These are phyloP conservation scores for Lindgomyces ingoldianus DNA, from an alignment of 495 filamentous ascomycete genomes.

Conservation along the genomic window DNA sequence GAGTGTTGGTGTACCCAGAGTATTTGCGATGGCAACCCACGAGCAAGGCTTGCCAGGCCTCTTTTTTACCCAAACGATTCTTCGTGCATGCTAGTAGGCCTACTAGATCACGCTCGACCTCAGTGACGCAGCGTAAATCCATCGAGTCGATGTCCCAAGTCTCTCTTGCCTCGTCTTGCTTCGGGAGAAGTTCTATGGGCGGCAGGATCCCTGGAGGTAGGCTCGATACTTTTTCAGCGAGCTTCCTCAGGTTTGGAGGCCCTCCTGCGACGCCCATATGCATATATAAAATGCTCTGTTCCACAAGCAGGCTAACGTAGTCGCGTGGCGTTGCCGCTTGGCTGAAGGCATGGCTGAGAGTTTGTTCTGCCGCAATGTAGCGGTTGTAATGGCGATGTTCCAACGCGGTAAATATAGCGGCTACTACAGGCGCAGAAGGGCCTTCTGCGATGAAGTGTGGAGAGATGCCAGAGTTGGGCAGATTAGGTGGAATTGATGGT, in stretches of 20 bases:
- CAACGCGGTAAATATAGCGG: neutral
- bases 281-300: neutral
- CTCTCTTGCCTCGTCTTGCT: neutral
- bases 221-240: neutral
- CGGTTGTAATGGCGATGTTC: neutral
- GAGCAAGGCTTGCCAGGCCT: neutral
- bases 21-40: neutral
- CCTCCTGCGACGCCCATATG: neutral
- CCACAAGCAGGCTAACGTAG: neutral
- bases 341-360: neutral
- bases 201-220: neutral
- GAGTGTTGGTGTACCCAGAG: neutral
- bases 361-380: neutral
- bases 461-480: neutral
- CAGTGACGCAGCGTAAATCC: neutral
- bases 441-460: neutral
- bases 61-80: neutral
- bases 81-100: neutral
- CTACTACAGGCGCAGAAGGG: neutral
- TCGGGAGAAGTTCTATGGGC: neutral
- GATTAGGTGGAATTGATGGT: neutral
- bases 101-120: neutral
- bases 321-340: neutral
- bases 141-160: neutral
- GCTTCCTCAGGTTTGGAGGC: neutral